These are phyloP conservation scores for Kwoniella mangroviensis DNA, from an alignment of 768 basidiomycete species.

Conservation along the genomic window DNA sequence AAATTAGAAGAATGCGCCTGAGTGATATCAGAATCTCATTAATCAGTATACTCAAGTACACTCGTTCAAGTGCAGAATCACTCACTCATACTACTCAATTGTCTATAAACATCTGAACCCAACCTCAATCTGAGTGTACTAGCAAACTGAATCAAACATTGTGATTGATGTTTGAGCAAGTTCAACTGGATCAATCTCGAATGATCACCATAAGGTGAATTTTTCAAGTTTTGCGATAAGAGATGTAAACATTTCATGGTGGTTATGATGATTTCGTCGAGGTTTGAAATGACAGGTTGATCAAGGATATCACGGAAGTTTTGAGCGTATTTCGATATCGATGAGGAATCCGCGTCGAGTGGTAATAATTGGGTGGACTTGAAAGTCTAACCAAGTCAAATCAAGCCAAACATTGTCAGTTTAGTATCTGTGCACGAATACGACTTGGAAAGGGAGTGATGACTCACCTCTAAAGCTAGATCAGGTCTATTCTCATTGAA, in stretches of 20 bases:
- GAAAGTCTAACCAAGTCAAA: constrained; percentile 67
- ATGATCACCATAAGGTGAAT: constrained; percentile 71
- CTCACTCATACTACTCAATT: constrained; percentile 38
- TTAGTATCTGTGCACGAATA: not conserved
- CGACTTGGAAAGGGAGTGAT: too few relatives aligned
- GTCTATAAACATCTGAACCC: constrained; percentile 39
- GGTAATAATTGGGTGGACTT: constrained; percentile 87
- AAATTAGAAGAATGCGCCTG: constrained; percentile 33
- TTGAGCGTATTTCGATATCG: constrained; percentile 82
- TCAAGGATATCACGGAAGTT: constrained; percentile 86
- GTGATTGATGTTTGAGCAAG: constrained; percentile 59
- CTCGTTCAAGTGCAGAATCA: too few relatives aligned
- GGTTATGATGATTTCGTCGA: constrained; percentile 82
- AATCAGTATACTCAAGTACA: too few relatives aligned
- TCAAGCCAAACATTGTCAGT: not conserved
- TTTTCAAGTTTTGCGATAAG: constrained; percentile 77
- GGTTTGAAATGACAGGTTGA: constrained; percentile 76
- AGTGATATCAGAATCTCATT: too few relatives aligned
- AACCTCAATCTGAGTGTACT: constrained; percentile 43
- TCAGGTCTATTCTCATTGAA: constrained; percentile 76
- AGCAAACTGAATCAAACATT: constrained; percentile 43
- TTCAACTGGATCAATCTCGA: constrained; percentile 66
- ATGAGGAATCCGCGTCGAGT: constrained; percentile 78
- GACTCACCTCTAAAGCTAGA: constrained; percentile 75
- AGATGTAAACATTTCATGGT: constrained; percentile 90